phyloP scores from a whole-genome alignment of 768 basidiomycete species.

The Rhodotorula diobovata region DNA sequence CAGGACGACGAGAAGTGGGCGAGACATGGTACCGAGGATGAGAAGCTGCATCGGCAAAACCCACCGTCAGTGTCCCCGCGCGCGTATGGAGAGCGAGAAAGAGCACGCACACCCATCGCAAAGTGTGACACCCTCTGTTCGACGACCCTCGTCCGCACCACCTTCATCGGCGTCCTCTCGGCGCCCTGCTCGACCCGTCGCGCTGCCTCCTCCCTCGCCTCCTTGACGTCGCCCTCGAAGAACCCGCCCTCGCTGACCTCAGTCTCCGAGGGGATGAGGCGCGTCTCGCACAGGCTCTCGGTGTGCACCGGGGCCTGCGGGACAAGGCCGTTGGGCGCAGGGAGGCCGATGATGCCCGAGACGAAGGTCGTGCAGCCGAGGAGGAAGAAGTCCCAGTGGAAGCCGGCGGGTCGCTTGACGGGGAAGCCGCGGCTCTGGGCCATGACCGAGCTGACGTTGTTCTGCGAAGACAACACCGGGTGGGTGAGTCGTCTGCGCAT shows the following conservation, averaged over 20 bases:
- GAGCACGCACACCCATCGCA: constrained; percentile 72
- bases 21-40: constrained; percentile 66
- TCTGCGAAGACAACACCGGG: not conserved
- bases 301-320: constrained; percentile 85
- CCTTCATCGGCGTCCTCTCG: constrained; percentile 38
- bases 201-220: constrained; percentile 12
- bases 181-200: constrained; percentile 20
- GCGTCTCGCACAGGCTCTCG: constrained; percentile 55
- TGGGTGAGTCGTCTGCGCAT: too few relatives aligned
- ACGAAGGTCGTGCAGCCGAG: constrained; percentile 86
- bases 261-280: constrained; percentile 29
- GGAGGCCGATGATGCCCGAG: constrained; percentile 68
- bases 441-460: constrained; percentile 74
- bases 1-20: constrained; percentile 75
- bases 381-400: constrained; percentile 73
- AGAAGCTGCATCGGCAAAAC: constrained; percentile 15
- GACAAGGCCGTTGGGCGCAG: constrained; percentile 67
- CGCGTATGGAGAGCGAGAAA: not conserved
- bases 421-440: constrained; percentile 86
- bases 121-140: constrained; percentile 92
- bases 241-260: constrained; percentile 29
- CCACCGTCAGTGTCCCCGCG: not conserved
- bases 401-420: constrained; percentile 72
- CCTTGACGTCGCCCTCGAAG: constrained; percentile 35
- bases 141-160: constrained; percentile 61